phyloP scores from a whole-genome alignment of 2,329 filamentous ascomycete genomes.

The Aaosphaeria pasadenensis region DNA sequence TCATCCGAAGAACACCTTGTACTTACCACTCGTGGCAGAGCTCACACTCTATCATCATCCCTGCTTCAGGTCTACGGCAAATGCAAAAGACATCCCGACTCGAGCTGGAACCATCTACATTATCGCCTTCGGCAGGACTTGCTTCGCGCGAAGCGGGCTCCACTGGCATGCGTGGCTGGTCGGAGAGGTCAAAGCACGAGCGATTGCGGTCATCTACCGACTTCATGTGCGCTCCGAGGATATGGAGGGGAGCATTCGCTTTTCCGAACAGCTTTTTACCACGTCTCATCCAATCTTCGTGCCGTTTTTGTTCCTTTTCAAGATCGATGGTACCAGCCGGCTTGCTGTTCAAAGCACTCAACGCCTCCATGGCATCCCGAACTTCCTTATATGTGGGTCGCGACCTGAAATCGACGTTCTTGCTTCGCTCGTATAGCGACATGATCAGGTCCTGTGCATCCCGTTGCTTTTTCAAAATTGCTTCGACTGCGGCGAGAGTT shows the following conservation, averaged over 20 bases:
- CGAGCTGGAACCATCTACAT: conserved; percentile 45
- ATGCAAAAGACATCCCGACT: conserved; percentile 91
- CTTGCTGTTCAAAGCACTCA: conserved; percentile 89
- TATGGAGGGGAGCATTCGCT: conserved; percentile 94
- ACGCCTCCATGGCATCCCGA: conserved; percentile 80
- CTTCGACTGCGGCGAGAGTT: conserved; percentile 79
- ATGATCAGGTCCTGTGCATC: conserved; percentile 89
- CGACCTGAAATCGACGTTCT: conserved; percentile 69
- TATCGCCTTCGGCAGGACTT: conserved; percentile 53
- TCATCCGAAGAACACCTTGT: not conserved
- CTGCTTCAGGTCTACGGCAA: conserved; percentile 86
- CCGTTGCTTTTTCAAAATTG: conserved; percentile 91
- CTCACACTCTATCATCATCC: conserved; percentile 99
- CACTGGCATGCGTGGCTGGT: conserved; percentile 84
- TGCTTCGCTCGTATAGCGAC: conserved; percentile 75
- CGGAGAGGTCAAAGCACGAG: conserved; percentile 86
- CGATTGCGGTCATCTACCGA: conserved; percentile 86
- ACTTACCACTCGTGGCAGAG: conserved; percentile 94
- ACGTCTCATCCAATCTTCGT: conserved; percentile 98
- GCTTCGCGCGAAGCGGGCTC: conserved; percentile 88
- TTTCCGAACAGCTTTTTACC: conserved; percentile 98
- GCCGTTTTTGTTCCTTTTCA: conserved; percentile 88
- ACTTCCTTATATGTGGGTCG: conserved; percentile 87
- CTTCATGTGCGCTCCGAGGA: conserved; percentile 90
- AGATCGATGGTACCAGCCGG: conserved; percentile 87